These are phyloP conservation scores for Ulota crispa DNA, from an alignment of 225 moss, liverwort and hornwort genomes.

Conservation along the genomic window DNA sequence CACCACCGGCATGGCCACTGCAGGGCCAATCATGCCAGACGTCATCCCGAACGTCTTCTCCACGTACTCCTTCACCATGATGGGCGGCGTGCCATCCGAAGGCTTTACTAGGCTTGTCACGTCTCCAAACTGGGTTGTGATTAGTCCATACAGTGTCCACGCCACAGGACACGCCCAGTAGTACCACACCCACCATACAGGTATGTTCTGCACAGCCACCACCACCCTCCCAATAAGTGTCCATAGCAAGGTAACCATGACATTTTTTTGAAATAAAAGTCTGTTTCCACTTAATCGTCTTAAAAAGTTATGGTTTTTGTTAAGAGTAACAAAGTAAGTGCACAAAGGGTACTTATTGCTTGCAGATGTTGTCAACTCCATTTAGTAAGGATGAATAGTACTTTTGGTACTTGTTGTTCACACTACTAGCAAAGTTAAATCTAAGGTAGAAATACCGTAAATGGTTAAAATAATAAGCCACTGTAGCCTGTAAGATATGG, in stretches of 20 bases:
- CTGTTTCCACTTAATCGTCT: too few species aligned
- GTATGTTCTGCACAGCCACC: slow-evolving; percentile 45
- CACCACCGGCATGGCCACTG: slow-evolving; percentile 60
- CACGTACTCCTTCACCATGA: slow-evolving; percentile 56
- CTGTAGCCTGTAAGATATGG: too few species aligned
- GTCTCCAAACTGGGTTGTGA: slow-evolving; percentile 57
- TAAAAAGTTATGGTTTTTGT: too few species aligned
- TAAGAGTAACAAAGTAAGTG: too few species aligned
- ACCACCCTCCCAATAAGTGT: not conserved
- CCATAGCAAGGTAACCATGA: not conserved
- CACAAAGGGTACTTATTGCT: too few species aligned
- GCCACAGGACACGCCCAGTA: slow-evolving; percentile 65
- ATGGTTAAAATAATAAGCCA: too few species aligned
- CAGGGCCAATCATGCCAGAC: slow-evolving; percentile 42
- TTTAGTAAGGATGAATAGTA: too few species aligned
- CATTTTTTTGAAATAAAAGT: not conserved
- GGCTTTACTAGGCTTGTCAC: slow-evolving; percentile 36
- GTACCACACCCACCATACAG: slow-evolving; percentile 67
- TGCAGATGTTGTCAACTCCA: too few species aligned
- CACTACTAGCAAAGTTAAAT: too few species aligned
- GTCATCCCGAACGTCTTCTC: slow-evolving; percentile 50
- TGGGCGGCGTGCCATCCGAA: slow-evolving; percentile 42
- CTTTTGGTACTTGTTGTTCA: too few species aligned
- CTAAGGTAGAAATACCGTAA: too few species aligned
- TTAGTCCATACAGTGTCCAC: slow-evolving; percentile 63